These are phyloP conservation scores for Diaporthe destruens DNA, from an alignment of 2,329 filamentous ascomycete genomes.

Conservation along the genomic window DNA sequence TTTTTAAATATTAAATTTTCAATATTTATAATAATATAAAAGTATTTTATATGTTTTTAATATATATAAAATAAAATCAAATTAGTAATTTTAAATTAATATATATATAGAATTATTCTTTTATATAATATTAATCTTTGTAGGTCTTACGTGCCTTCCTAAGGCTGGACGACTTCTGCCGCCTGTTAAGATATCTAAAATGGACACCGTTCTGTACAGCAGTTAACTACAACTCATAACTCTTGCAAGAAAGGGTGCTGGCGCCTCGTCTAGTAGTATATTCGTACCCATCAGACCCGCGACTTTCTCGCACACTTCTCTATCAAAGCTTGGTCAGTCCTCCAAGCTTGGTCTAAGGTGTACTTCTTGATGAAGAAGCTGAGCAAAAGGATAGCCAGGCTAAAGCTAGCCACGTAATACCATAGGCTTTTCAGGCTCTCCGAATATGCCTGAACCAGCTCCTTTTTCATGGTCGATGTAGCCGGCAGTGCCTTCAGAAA, in stretches of 20 bases:
- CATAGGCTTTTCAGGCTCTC: conserved; percentile 13
- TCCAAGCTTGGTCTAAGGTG: conserved; percentile 25
- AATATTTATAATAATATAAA: too few species aligned
- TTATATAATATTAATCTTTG: background rate
- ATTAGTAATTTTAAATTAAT: too few species aligned
- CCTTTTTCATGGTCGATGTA: background rate
- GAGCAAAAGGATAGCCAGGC: background rate
- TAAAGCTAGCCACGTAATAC: conserved; percentile 17
- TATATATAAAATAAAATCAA: too few species aligned
- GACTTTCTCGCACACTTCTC: background rate
- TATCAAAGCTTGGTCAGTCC: conserved; percentile 20
- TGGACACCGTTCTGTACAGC: background rate
- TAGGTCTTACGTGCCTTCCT: background rate
- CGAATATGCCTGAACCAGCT: conserved; percentile 11
- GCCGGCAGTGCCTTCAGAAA: conserved; percentile 14
- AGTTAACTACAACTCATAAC: background rate
- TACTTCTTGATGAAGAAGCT: conserved; percentile 28
- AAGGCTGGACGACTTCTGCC: too few species aligned
- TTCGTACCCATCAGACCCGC: background rate
- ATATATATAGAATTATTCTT: background rate
- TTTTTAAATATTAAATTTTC: too few species aligned
- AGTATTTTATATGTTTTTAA: too few species aligned
- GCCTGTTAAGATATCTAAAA: background rate
- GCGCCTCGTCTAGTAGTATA: background rate
- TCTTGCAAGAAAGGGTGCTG: background rate